Conservation (phyloP, 208 protist genomes). For the Trypanosoma melophagium region DNA sequence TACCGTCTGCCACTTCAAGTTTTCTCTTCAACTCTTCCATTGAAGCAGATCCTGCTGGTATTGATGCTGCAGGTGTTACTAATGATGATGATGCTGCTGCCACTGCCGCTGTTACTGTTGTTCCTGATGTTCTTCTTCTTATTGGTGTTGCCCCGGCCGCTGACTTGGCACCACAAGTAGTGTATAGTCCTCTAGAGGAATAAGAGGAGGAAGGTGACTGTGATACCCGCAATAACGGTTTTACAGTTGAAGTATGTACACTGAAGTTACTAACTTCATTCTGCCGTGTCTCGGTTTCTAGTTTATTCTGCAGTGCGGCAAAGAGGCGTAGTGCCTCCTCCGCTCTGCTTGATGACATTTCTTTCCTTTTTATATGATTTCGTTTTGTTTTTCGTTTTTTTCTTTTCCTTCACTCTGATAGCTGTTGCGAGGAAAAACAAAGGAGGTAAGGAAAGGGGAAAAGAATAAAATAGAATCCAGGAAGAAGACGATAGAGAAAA, state of each 20-base stretch:
- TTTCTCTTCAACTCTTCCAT: conserved; percentile 12
- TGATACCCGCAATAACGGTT: neutral
- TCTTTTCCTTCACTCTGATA: neutral
- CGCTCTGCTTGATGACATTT: conserved; percentile 19
- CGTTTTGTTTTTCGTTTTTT: conserved; percentile 5
- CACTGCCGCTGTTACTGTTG: too few species aligned
- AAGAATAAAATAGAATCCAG: neutral
- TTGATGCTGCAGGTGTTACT: neutral
- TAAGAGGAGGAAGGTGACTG: too few species aligned
- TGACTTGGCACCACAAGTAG: too few species aligned
- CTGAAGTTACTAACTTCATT: neutral
- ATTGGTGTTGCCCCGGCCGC: too few species aligned
- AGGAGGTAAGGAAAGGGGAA: neutral
- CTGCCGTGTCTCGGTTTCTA: conserved; percentile 2
- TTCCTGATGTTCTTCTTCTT: too few species aligned
- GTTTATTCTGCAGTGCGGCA: conserved; percentile 13
- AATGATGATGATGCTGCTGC: neutral
- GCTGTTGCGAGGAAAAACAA: neutral
- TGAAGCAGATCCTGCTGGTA: neutral
- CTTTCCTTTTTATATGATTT: conserved; percentile 7
- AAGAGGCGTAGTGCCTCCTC: conserved; percentile 35
- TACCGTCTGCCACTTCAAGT: conserved; percentile 27
- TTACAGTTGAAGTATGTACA: neutral
- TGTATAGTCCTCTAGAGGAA: too few species aligned
- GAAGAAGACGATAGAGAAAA: too few species aligned